Base-by-base conservation (phyloP, 352 stramenopile genomes). In the Phytophthora hibernalis region DNA sequence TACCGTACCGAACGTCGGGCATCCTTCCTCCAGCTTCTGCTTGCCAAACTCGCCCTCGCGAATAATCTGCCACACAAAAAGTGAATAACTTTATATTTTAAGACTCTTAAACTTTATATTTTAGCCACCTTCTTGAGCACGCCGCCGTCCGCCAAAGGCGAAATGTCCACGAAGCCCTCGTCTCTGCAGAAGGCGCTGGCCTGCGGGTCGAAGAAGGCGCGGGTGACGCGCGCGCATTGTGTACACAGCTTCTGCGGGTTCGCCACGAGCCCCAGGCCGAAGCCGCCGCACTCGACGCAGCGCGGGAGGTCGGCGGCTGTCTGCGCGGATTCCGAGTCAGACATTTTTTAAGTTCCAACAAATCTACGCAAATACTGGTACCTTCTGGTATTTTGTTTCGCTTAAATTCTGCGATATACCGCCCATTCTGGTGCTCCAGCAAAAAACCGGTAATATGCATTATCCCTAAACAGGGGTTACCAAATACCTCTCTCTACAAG, bases 161-260 rank as follows among this genome's bases (percentile, higher is more conserved):
- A 90, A 54, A 96, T 96, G 61, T 96, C 87, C 49, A 93, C 77
- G 54, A 93, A 96, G 18, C 87, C 87, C 47, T 94, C 72, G 5
- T 91, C 79, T 9, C 66, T 68, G 65, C 84, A 93, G 64, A 87
- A 93, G 16, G 60, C 61, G 72, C 68, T 87, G 49, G 65, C 63
- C n/a, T 89, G 75, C 3, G 87, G 87, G 44, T 96, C 85, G 44
- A 96, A 96, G 70, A 93, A 96, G 10, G 76, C 72, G 56, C 85
- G 84, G 1, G 80, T 92, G 5, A 73, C 24, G 22, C 87, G 87
- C 63, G 65, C 70, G 48, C 87, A 95, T 72, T 96, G 85, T 21
- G 68, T 64, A 45, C 87, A 96, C 40, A 96, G 61, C 40, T 79
- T 77, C 64, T 93, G 78, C 10, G 86, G 72, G 63, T 93, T 93